These are phyloP conservation scores for Russula sp. DNA, from an alignment of 768 basidiomycete species.

Conservation along the genomic window DNA sequence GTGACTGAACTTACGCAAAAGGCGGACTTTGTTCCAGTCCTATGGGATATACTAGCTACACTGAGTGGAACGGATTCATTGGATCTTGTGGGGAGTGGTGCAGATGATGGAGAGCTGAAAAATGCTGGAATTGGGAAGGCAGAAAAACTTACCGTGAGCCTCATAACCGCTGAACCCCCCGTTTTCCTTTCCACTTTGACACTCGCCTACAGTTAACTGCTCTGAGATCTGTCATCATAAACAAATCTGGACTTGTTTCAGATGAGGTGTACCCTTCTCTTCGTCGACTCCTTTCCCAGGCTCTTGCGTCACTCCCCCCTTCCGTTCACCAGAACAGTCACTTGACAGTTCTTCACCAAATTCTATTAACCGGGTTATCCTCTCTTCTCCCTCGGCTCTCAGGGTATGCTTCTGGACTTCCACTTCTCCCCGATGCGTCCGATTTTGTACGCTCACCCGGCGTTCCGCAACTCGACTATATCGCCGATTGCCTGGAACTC, in stretches of 20 bases:
- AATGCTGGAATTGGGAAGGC: constrained; percentile 49
- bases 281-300: constrained; percentile 39
- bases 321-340: constrained; percentile 33
- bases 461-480: constrained; percentile 38
- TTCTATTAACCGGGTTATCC: constrained; percentile 35
- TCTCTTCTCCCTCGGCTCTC: constrained; percentile 36
- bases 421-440: constrained; percentile 32
- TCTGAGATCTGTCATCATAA: constrained; percentile 34
- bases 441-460: constrained; percentile 21
- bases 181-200: background rate
- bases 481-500: constrained; percentile 52
- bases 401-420: constrained; percentile 38
- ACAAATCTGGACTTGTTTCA: constrained; percentile 30
- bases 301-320: constrained; percentile 46
- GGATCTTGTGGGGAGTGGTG: constrained; percentile 33
- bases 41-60: constrained; percentile 27
- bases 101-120: constrained; percentile 42
- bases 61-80: constrained; percentile 44
- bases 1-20: constrained; percentile 48
- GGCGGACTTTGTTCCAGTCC: constrained; percentile 28
- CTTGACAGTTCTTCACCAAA: constrained; percentile 31
- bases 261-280: constrained; percentile 50
- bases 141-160: constrained; percentile 50
- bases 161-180: background rate
- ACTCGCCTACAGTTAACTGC: constrained; percentile 31